Evolutionary conservation across 176 grass and related monocot genomes (phyloP), one percentile per base, ranked within the genome.

Genomic region (Elymus sibiricus): DNA sequence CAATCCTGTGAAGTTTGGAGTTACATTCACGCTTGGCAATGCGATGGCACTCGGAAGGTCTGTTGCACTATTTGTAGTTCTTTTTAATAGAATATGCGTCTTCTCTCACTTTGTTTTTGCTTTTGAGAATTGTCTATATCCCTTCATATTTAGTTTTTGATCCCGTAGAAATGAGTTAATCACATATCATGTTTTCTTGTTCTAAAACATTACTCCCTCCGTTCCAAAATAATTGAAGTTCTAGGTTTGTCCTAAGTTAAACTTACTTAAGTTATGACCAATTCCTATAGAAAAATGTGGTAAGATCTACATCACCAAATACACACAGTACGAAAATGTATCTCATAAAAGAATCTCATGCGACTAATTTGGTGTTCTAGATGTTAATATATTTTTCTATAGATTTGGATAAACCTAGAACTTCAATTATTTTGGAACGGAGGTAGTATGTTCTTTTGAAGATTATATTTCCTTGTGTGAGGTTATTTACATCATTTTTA

Each of bases 11-110:
- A 99, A 99, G 86, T 99, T 99, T 11, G 94, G 94, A 31, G 85
- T 99, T 73, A 90, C 97, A 83, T 99, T 99, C 93, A 99, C 97
- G 44, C 91, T 99, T 86, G 97, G 97, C 68, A 99, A 99, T 94
- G 88, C 94, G 84, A 91, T 99, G 88, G 97, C 97, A 51, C 86
- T 99, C 63, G 94, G 97, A 91, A 99, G 97, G 97, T 99, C 78
- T 82, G 88, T 90, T 56, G 49, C 64, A 65, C 47, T 35, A 79
- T 70, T 53, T 80, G 7, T 22, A 56, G 22, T 74, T 82, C 22
- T 77, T 4, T 73, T 83, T 72, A 35, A 37, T 37, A 74, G 61
- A 40, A 38, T 79, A 3, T 64, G 17, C 19, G 3, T 2, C 53
- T 17, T 21, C 47, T 38, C 31, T 25, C 44, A 38, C 11, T 21